A percentile compares a stretch with the other conserved stretches of the same genome.
These are phyloP conservation scores for Tylopilus orsonianus DNA, from an alignment of 1,284 basidiomycete genomes.

Conservation along the genomic window DNA sequence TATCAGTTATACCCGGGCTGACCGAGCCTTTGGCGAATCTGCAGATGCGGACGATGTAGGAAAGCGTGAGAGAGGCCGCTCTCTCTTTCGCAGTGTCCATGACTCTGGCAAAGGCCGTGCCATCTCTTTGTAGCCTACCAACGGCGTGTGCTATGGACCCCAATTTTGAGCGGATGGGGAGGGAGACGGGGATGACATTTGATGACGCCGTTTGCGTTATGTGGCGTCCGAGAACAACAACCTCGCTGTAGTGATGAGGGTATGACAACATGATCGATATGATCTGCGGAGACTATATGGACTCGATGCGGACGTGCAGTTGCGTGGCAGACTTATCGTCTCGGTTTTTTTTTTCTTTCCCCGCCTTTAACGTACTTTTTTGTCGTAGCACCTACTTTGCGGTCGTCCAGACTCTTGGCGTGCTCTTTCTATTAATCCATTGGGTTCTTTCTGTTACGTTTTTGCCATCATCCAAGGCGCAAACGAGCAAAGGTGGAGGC, in stretches of 20 bases:
- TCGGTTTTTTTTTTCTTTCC: conserved; percentile 1
- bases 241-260: conserved; percentile 36
- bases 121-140: conserved; percentile 65
- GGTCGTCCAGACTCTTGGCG: conserved; percentile 18
- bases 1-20: conserved; percentile 71
- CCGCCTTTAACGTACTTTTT: conserved; percentile 17
- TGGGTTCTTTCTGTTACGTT: conserved; percentile 21
- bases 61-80: conserved; percentile 58
- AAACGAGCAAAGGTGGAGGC: conserved; percentile 1
- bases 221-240: conserved; percentile 30
- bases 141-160: conserved; percentile 33
- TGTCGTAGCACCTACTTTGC: conserved; percentile 8
- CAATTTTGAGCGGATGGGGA: conserved; percentile 17
- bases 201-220: conserved; percentile 34
- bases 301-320: conserved; percentile 12
- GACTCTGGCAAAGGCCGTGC: conserved; percentile 67
- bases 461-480: conserved; percentile 11
- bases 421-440: conserved; percentile 20
- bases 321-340: conserved; percentile 7
- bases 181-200: conserved; percentile 22
- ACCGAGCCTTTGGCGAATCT: conserved; percentile 64
- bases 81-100: conserved; percentile 55
- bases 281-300: conserved; percentile 28
- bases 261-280: conserved; percentile 31
- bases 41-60: conserved; percentile 49